These are phyloP conservation scores for Stropharia rugosoannulata DNA, from an alignment of 768 basidiomycete genomes.

Conservation along the genomic window DNA sequence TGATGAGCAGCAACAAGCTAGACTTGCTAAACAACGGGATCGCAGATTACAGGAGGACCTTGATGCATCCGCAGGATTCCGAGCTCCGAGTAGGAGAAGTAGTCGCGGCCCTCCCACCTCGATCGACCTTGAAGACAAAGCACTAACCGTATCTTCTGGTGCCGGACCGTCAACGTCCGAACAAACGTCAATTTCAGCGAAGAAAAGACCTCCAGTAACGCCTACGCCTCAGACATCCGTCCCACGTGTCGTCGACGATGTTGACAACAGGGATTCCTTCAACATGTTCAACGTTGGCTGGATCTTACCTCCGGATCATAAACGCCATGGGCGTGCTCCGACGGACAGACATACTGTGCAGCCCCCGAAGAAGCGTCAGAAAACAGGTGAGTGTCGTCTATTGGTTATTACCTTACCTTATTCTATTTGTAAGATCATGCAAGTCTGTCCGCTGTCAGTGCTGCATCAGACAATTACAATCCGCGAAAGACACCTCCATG, in stretches of 20 bases:
- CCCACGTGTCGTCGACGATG: constrained; percentile 64
- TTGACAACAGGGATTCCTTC: constrained; percentile 75
- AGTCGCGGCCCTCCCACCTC: constrained; percentile 41
- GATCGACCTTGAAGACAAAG: constrained; percentile 33
- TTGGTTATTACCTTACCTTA: constrained; percentile 4
- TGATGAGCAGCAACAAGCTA: constrained; percentile 9
- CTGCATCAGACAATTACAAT: constrained; percentile 45
- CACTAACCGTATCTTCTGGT: constrained; percentile 3
- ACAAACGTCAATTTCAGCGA: not conserved
- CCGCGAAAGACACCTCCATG: constrained; percentile 19
- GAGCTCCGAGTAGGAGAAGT: constrained; percentile 49
- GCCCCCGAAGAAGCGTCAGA: constrained; percentile 56
- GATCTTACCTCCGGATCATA: constrained; percentile 78
- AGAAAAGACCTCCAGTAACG: constrained; percentile 27
- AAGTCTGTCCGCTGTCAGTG: constrained; percentile 44
- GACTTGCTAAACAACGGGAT: not conserved
- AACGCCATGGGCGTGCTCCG: constrained; percentile 54
- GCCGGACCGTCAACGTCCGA: not conserved
- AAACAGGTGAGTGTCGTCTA: constrained; percentile 34
- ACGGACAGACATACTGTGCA: constrained; percentile 43
- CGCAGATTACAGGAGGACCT: constrained; percentile 21
- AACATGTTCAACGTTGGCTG: constrained; percentile 83
- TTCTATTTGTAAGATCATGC: constrained; percentile 19
- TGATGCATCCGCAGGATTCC: constrained; percentile 44
- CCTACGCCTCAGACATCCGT: constrained; percentile 28